phyloP scores from a whole-genome alignment of 1,284 basidiomycete species.

The Taiwanofungus camphoratus region DNA sequence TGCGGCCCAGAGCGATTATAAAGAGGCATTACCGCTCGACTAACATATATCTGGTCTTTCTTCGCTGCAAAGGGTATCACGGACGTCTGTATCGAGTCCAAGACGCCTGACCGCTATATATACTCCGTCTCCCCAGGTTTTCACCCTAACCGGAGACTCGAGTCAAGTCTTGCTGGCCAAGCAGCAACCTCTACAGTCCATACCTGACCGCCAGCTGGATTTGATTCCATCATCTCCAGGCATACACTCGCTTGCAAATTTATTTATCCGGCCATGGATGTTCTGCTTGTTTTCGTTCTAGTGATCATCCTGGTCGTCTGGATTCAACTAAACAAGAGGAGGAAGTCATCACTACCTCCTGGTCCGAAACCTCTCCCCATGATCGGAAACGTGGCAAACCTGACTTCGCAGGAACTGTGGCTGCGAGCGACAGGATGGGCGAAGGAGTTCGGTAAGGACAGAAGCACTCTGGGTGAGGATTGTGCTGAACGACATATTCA shows the following conservation, averaged over 20 bases:
- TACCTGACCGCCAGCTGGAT: too few species aligned
- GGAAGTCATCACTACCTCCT: conserved; percentile 38
- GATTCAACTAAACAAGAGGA: conserved; percentile 17
- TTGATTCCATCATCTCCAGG: too few species aligned
- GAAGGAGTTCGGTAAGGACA: conserved; percentile 23
- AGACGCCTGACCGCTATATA: too few species aligned
- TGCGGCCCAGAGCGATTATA: too few species aligned
- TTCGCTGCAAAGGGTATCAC: too few species aligned
- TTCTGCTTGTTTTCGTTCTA: conserved; percentile 6
- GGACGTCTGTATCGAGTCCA: too few species aligned
- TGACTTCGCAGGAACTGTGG: conserved; percentile 48
- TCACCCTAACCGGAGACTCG: too few species aligned
- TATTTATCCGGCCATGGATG: conserved; percentile 10
- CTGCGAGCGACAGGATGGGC: conserved; percentile 28
- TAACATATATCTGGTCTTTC: too few species aligned
- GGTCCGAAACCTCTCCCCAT: conserved; percentile 61
- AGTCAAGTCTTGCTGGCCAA: too few species aligned
- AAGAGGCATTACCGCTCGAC: too few species aligned
- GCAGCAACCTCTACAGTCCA: too few species aligned
- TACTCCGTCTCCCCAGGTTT: too few species aligned
- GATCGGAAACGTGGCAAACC: conserved; percentile 56
- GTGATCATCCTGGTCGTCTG: conserved; percentile 20
- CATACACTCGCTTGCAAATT: conserved; percentile 7
- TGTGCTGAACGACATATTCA: conserved; percentile 20
- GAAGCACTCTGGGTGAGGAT: not conserved